These are phyloP conservation scores for Agaricus bisporus DNA, from an alignment of 768 basidiomycete genomes.

Conservation along the genomic window DNA sequence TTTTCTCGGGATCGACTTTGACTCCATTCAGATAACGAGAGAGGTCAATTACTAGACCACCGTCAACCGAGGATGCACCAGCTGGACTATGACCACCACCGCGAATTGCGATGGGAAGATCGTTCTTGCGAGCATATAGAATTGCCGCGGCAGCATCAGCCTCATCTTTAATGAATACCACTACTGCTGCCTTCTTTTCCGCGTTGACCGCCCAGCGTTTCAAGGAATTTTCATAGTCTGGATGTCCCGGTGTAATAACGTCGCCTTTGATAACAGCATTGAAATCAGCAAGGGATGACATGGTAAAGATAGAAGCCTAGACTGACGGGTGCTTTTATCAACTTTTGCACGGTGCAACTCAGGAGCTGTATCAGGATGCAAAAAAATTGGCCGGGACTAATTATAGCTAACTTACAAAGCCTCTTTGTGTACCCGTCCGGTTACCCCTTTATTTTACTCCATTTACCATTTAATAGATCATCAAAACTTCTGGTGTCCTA, in stretches of 20 bases:
- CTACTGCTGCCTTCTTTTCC: slow-evolving; percentile 30
- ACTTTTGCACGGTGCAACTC: no score
- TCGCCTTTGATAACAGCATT: slow-evolving; percentile 34
- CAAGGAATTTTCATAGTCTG: slow-evolving; percentile 32
- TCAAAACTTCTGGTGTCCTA: no score
- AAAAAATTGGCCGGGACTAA: no score
- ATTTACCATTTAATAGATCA: no score
- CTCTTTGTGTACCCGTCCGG: no score
- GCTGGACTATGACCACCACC: slow-evolving; percentile 44
- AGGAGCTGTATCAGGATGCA: no score
- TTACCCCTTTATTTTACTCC: no score
- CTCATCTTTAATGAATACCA: slow-evolving; percentile 37
- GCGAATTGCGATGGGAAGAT: slow-evolving; percentile 34
- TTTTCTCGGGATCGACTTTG: slow-evolving; percentile 31
- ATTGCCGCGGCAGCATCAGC: slow-evolving; percentile 33
- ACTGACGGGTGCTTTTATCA: no score
- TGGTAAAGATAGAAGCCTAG: neutral
- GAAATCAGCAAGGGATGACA: neutral
- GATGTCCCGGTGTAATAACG: slow-evolving; percentile 29
- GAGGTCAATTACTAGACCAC: slow-evolving; percentile 45
- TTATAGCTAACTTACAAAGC: no score
- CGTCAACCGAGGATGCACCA: slow-evolving; percentile 38
- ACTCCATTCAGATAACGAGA: slow-evolving; percentile 34
- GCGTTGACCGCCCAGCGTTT: slow-evolving; percentile 40
- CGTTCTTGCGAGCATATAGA: slow-evolving; percentile 26